Base-by-base conservation (phyloP, 2,329 filamentous ascomycete species). In the Biscogniauxia marginata region DNA sequence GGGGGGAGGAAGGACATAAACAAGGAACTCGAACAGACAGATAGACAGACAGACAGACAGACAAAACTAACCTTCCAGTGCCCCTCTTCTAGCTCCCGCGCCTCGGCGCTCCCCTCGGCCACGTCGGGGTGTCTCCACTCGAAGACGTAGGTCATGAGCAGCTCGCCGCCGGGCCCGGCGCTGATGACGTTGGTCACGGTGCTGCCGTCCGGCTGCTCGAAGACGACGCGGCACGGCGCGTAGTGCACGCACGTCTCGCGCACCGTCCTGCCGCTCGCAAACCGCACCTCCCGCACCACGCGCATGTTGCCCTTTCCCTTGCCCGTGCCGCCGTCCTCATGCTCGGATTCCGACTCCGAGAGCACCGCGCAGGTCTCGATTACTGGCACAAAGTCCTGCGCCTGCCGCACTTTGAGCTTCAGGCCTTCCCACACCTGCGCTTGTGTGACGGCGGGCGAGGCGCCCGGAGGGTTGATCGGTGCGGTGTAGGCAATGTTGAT, bases 351-450 rank as follows among this genome's bases (percentile, higher is more conserved):
- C n/a, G n/a, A n/a, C 43, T 73, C 71, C 4, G 63, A 61, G 2
- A 73, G 23, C 3, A 75, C 66, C 39, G 66, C 55, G 61, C 71
- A 73, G 7, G 57, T 52, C 1, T 60, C 57, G 49, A 76, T 74
- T n/a, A 69, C 67, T 1, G 73, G 67, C 11, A 76, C 70, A 25
- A 76, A 76, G 43, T 74, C 72, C 8, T 74, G 58, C 3, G 73
- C 69, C 4, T 56, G 60, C 1, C 64, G 65, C n/a, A 72, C 71
- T 54, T 75, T 75, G 59, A 68, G 66, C 63, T 70, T 58, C 6
- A 76, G 68, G 1, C 72, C 73, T 1, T 66, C 61, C 72, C 73
- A 75, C 54, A 73, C 60, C 49, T 75, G 73, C 0, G 61, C 20
- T 43, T 64, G 63, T 1, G 66, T 70, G 4, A 76, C 60, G 44